Evolutionary conservation across 768 basidiomycete genomes (phyloP).

Genomic region (Lactarius hatsudake): DNA sequence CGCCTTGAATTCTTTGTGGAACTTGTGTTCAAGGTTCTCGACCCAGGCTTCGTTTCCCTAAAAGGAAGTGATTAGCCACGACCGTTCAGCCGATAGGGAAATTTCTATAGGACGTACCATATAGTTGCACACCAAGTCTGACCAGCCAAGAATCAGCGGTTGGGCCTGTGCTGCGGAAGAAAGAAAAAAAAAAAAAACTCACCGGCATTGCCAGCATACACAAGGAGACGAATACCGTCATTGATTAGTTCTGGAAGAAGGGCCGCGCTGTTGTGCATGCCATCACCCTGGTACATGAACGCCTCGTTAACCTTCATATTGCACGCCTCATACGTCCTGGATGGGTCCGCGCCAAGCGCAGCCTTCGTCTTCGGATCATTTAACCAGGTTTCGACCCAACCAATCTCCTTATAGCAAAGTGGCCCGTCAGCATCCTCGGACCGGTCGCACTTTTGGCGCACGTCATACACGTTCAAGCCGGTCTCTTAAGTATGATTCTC

Average conservation of each 20-base stretch:
- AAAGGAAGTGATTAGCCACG: not conserved
- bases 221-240: slow-evolving; percentile 76
- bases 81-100: not conserved
- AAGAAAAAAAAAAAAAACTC: slow-evolving; percentile 1
- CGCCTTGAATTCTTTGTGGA: slow-evolving; percentile 56
- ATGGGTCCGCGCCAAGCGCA: slow-evolving; percentile 67
- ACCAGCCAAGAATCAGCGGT: not conserved
- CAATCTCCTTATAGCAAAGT: slow-evolving; percentile 76
- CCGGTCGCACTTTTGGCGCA: slow-evolving; percentile 71
- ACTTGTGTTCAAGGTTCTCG: slow-evolving; percentile 56
- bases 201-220: slow-evolving; percentile 88
- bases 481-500: slow-evolving; percentile 42
- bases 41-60: slow-evolving; percentile 82
- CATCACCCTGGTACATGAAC: slow-evolving; percentile 81
- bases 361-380: slow-evolving; percentile 75
- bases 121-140: slow-evolving; percentile 83
- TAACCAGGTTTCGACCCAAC: slow-evolving; percentile 89
- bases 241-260: slow-evolving; percentile 81
- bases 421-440: slow-evolving; percentile 53
- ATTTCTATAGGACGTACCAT: slow-evolving; percentile 44
- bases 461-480: slow-evolving; percentile 88
- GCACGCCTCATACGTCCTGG: slow-evolving; percentile 63
- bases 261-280: slow-evolving; percentile 75
- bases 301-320: slow-evolving; percentile 78
- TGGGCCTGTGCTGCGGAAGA: not conserved